Evolutionary conservation across 179 eudicot genomes (phyloP).

Genomic region (Beta macrorhiza): DNA sequence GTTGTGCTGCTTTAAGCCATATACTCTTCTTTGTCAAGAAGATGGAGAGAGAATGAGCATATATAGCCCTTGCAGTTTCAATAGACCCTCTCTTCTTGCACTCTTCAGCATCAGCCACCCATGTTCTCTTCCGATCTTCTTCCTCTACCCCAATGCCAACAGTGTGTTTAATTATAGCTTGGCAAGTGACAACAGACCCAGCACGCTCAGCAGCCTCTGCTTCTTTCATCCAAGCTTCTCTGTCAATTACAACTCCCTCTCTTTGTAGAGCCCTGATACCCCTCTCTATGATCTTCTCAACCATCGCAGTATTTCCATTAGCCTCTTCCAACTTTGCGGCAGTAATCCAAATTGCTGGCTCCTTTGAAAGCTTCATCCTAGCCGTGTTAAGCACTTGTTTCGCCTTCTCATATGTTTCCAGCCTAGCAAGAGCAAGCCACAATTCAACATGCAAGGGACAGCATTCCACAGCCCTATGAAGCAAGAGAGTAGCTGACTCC

Average conservation of each 20-base stretch:
- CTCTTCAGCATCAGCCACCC: constrained; percentile 98
- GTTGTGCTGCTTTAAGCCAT: constrained; percentile 93
- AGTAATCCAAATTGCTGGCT: constrained; percentile 91
- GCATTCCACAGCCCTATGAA: constrained; percentile 88
- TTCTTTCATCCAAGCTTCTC: constrained; percentile 95
- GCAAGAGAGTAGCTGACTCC: constrained; percentile 74
- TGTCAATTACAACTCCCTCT: constrained; percentile 73
- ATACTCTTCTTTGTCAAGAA: constrained; percentile 86
- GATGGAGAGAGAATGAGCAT: constrained; percentile 74
- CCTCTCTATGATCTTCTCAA: constrained; percentile 80
- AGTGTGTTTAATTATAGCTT: constrained; percentile 69
- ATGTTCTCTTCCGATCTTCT: constrained; percentile 89
- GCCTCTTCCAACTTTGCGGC: constrained; percentile 96
- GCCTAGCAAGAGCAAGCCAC: constrained; percentile 89
- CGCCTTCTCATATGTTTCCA: constrained; percentile 82
- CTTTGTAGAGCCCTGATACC: constrained; percentile 78
- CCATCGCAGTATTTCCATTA: constrained; percentile 69
- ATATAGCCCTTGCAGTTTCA: constrained; percentile 89
- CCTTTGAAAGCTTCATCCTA: constrained; percentile 75
- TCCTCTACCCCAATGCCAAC: constrained; percentile 86
- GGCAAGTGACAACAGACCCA: constrained; percentile 78
- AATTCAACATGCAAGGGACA: constrained; percentile 88
- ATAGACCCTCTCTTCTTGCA: constrained; percentile 92
- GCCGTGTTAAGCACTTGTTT: constrained; percentile 85
- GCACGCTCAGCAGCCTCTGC: constrained; percentile 91